Evolutionary conservation across 306 rosid species (phyloP), one percentile per base, ranked within the genome.

Genomic region (Psophocarpus tetragonolobus): DNA sequence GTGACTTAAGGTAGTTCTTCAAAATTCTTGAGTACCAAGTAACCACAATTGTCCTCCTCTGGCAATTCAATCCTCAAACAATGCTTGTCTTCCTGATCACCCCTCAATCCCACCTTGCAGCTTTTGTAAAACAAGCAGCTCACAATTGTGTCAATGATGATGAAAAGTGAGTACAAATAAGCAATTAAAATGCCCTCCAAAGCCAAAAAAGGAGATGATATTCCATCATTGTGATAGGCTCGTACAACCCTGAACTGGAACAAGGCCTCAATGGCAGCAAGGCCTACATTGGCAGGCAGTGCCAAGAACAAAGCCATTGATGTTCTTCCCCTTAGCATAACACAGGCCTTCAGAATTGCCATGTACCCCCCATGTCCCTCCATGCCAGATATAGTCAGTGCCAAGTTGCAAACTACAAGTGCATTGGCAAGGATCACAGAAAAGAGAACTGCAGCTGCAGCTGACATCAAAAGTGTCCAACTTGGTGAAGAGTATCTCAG

Each of bases 261-360:
- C 88, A 94, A 75, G 44, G 97, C 96, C 75, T 92, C 98, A 12
- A 89, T 68, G 35, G 88, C 91, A 1, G 97, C 97, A 72, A 88
- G 51, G 29, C 84, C 85, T 64, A 87, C 23, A 50, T 85, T 89
- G 44, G 76, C 44, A 58, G 93, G 97, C 44, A 94, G 73, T 68
- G 97, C 90, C 50, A 94, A 74, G 50, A 85, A 86, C 82, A 94
- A 67, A 44, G 97, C 97, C 38, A 83, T 90, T 38, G 92, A 74
- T 42, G 85, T 79, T 72, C 85, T 90, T 82, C 97, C 97, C 74
- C 87, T 85, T 4, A 94, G 67, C 41, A 94, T 58, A 77, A 90
- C 85, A 71, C 93, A 90, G 1, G 97, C 97, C 79, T 87, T 90
- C 71, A 94, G 87, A 76, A 91, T 81, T 33, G 90, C 84, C 62